Base-by-base conservation (phyloP, 1,284 basidiomycete species). In the Ganoderma lucidum region DNA sequence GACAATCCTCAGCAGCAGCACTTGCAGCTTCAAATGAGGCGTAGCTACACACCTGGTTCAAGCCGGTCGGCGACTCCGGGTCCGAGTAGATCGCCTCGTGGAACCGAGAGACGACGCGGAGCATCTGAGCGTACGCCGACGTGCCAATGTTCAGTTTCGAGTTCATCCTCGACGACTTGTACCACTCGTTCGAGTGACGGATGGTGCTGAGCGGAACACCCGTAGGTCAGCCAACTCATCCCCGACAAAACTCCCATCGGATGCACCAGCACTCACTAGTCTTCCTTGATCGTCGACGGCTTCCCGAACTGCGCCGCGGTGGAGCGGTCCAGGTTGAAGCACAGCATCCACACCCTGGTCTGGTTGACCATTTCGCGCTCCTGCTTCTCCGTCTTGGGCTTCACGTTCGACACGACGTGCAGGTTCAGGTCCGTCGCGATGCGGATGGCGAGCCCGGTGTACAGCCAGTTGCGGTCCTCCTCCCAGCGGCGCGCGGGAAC, bases 241-340 rank as follows among this genome's bases (percentile, higher is more conserved):
- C 10, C 9, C n/a, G 19, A 15, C 15, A 32, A 12, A 42, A 30
- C 15, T 42, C 42, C 32, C 42, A 39, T 30, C 2, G 9, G 64
- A 8, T 39, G 63, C 48, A 37, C 23, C n/a, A 62, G 28, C 0
- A 84, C 89, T 70, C 75, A 92, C 90, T 87, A 93, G 77, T 96
- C 93, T 75, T 95, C 94, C 77, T 92, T 93, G 76, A 96, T 92
- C 32, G 93, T 94, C 32, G 90, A 90, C 3, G 93, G 93, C 79
- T 96, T 96, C 28, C 95, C 94, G 77, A 95, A 94, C 79, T 96
- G 95, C 19, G 93, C 94, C 14, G 93, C 90, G 2, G 90, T 93
- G 41, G 91, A 94, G 23, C 93, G 87, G 79, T 96, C 95, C 64
- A 96, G 75, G 77, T 94, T 94, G 81, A 92, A 95, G 79, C 94